Conservation (phyloP, 176 grass and related monocot genomes). For the Oryza punctata region DNA sequence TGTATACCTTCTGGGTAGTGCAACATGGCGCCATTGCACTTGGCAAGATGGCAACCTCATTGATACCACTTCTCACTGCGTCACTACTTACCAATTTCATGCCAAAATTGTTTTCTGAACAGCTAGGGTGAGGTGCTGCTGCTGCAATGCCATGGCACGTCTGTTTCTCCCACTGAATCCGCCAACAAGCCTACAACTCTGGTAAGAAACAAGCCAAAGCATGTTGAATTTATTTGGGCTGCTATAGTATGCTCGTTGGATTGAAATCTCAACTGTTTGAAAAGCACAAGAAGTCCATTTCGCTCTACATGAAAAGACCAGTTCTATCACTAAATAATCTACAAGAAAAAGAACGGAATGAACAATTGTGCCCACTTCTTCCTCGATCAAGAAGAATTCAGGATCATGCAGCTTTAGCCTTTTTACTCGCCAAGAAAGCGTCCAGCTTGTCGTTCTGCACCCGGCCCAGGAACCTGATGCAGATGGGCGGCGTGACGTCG, state of each 20-base stretch:
- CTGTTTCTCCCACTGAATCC: neutral
- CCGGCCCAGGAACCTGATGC: constrained; percentile 60
- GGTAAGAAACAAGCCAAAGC: neutral
- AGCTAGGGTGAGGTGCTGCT: neutral
- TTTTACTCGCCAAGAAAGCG: constrained; percentile 25
- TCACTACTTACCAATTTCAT: neutral
- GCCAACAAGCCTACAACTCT: too few species aligned
- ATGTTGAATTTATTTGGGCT: neutral
- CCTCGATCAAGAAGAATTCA: neutral
- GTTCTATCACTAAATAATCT: constrained; percentile 35
- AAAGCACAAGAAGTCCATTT: neutral
- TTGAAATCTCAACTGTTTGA: neutral
- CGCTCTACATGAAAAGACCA: neutral
- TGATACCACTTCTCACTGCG: neutral
- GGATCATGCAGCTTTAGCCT: neutral
- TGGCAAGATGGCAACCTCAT: neutral
- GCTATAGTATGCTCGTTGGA: neutral
- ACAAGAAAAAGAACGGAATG: neutral
- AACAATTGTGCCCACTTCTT: neutral
- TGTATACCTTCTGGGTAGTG: neutral
- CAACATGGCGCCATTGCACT: neutral
- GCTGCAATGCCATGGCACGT: neutral
- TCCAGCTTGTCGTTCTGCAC: constrained; percentile 56
- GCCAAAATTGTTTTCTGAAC: neutral
- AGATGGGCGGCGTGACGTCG: constrained; percentile 60